Evolutionary conservation across 169 alveolate species (phyloP).

Genomic region (Plasmodium reichenowi): DNA sequence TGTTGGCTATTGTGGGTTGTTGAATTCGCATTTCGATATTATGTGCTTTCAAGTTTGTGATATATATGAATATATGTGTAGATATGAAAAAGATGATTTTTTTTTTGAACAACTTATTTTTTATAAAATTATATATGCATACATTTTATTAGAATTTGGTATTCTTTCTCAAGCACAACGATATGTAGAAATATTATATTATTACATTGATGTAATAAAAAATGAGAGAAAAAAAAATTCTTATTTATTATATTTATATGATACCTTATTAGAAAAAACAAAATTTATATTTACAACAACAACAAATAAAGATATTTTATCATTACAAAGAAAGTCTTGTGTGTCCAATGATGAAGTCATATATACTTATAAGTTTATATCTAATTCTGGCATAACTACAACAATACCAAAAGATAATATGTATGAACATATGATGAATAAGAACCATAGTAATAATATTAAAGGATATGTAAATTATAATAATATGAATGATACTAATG

Average conservation of each 20-base stretch:
- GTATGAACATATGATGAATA: too few relatives aligned
- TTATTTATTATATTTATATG: slow-evolving; percentile 26
- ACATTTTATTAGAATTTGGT: slow-evolving; percentile 40
- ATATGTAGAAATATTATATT: slow-evolving; percentile 35
- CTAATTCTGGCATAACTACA: not conserved
- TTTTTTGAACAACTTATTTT: slow-evolving; percentile 41
- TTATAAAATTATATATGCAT: slow-evolving; percentile 36
- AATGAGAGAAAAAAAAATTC: slow-evolving; percentile 51
- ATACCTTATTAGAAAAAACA: slow-evolving; percentile 7
- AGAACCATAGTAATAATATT: too few relatives aligned
- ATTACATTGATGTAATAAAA: slow-evolving; percentile 69
- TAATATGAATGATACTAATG: too few relatives aligned
- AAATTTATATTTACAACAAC: slow-evolving; percentile 25
- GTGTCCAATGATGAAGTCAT: not conserved
- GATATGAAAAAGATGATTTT: slow-evolving; percentile 35
- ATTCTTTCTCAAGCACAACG: slow-evolving; percentile 38
- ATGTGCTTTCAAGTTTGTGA: slow-evolving; percentile 50
- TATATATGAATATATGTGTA: slow-evolving; percentile 39
- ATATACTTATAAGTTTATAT: slow-evolving; percentile 10
- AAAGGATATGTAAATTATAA: too few relatives aligned
- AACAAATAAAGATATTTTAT: not conserved
- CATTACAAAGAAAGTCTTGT: not conserved
- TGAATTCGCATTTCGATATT: slow-evolving; percentile 12
- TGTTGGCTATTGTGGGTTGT: too few relatives aligned
- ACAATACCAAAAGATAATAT: too few relatives aligned